Percentiles rank a stretch among this genome's conserved stretches.
Evolutionary conservation across 805 yeast species (phyloP).

Genomic region (Suhomyces kilbournensis): DNA sequence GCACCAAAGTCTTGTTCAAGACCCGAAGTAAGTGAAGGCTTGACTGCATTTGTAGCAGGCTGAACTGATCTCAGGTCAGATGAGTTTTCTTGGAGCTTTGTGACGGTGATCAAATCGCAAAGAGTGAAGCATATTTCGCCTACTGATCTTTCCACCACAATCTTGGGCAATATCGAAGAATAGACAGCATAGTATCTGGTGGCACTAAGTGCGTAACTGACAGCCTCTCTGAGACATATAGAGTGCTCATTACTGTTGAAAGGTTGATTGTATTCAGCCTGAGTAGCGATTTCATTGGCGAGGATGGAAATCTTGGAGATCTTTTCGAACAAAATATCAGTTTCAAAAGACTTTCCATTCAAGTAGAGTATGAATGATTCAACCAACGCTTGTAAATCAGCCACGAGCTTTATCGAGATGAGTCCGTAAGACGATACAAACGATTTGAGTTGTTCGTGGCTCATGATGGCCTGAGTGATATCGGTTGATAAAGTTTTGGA

Average conservation of each 20-base stretch:
- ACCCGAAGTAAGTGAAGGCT: not conserved
- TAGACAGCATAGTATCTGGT: slow-evolving; percentile 71
- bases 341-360: slow-evolving; percentile 22
- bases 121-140: slow-evolving; percentile 68
- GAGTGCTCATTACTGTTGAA: slow-evolving; percentile 38
- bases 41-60: slow-evolving; percentile 3
- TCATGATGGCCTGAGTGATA: slow-evolving; percentile 16
- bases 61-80: slow-evolving; percentile 7
- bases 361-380: slow-evolving; percentile 42
- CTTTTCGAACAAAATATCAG: slow-evolving; percentile 47
- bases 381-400: slow-evolving; percentile 47
- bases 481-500: slow-evolving; percentile 24
- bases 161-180: slow-evolving; percentile 60
- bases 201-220: slow-evolving; percentile 72
- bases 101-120: slow-evolving; percentile 57
- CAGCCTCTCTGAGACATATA: slow-evolving; percentile 56
- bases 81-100: slow-evolving; percentile 38
- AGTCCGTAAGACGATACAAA: slow-evolving; percentile 41
- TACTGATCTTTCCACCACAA: slow-evolving; percentile 71
- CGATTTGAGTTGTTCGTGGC: slow-evolving; percentile 23
- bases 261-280: slow-evolving; percentile 22
- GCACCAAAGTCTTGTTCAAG: slow-evolving; percentile 39
- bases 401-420: slow-evolving; percentile 43
- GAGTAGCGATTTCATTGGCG: slow-evolving; percentile 41
- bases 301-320: slow-evolving; percentile 48